Evolutionary conservation across 2,329 filamentous ascomycete genomes (phyloP).

Genomic region (Fusarium sp.): DNA sequence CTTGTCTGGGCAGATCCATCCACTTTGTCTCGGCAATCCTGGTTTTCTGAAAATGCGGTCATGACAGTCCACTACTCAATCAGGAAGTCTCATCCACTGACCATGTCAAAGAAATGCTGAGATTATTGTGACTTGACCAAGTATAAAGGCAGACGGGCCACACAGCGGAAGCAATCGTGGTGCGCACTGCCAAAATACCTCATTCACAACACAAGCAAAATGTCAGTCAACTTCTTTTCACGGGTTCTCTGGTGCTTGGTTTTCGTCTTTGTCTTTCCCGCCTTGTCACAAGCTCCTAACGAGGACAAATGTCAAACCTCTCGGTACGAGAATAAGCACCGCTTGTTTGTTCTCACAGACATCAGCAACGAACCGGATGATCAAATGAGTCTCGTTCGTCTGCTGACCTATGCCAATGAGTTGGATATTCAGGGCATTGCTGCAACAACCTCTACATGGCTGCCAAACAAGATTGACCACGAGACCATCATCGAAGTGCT

Average conservation of each 20-base stretch:
- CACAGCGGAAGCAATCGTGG: background rate
- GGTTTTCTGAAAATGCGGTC: background rate
- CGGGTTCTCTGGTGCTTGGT: background rate
- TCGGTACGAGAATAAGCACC: slow-evolving; percentile 8
- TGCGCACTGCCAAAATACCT: background rate
- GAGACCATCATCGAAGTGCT: slow-evolving; percentile 49
- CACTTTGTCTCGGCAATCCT: background rate
- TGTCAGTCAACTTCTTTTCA: background rate
- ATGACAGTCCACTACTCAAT: background rate
- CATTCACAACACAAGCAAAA: background rate
- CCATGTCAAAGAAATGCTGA: background rate
- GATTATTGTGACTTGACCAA: background rate
- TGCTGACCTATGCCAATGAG: slow-evolving; percentile 17
- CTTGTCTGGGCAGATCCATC: background rate
- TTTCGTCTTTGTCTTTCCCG: background rate
- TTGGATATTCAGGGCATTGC: slow-evolving; percentile 53
- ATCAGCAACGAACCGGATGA: slow-evolving; percentile 19
- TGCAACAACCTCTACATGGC: slow-evolving; percentile 58
- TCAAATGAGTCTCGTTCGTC: slow-evolving; percentile 13
- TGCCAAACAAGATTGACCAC: slow-evolving; percentile 52
- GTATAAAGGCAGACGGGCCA: background rate
- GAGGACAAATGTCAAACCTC: background rate
- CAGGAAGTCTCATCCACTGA: background rate
- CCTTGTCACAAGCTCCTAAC: background rate
- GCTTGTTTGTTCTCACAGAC: slow-evolving; percentile 13